Conservation (phyloP, 352 stramenopile genomes). For the Blastocystis sp. region DNA sequence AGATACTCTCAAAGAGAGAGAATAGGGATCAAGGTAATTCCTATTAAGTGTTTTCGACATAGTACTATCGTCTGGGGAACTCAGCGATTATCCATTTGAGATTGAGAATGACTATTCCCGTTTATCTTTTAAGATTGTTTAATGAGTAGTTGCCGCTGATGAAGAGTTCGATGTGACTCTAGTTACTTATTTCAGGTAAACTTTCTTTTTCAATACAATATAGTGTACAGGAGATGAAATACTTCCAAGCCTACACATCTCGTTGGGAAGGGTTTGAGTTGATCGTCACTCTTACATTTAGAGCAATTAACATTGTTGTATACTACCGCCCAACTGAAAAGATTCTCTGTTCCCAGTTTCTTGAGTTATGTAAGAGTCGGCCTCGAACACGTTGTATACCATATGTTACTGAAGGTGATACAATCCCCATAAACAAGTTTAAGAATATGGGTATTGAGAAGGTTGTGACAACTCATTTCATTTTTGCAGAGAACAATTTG, state of each 20-base stretch:
- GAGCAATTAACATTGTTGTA: not conserved
- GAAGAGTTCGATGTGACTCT: constrained; percentile 37
- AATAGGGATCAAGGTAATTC: too few relatives aligned
- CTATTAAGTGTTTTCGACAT: too few relatives aligned
- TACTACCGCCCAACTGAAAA: constrained; percentile 15
- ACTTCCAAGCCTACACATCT: not conserved
- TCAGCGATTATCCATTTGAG: constrained; percentile 19
- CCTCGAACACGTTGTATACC: not conserved
- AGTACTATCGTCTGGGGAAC: too few relatives aligned
- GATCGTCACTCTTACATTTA: not conserved
- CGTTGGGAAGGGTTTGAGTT: constrained; percentile 26
- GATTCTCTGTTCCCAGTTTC: not conserved
- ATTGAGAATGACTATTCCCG: constrained; percentile 40
- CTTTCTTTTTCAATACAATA: not conserved
- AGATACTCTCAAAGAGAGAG: too few relatives aligned
- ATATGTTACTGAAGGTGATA: not conserved
- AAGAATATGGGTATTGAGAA: constrained; percentile 55
- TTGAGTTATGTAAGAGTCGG: not conserved
- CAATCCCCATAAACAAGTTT: constrained; percentile 47
- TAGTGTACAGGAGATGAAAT: constrained; percentile 21
- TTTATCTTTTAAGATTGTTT: not conserved
- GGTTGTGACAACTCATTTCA: constrained; percentile 47
- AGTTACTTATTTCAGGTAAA: constrained; percentile 52
- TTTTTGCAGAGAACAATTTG: constrained; percentile 53
- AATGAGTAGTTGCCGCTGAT: not conserved